phyloP scores from a whole-genome alignment of 2,329 filamentous ascomycete species.

The Venturia pyrina region DNA sequence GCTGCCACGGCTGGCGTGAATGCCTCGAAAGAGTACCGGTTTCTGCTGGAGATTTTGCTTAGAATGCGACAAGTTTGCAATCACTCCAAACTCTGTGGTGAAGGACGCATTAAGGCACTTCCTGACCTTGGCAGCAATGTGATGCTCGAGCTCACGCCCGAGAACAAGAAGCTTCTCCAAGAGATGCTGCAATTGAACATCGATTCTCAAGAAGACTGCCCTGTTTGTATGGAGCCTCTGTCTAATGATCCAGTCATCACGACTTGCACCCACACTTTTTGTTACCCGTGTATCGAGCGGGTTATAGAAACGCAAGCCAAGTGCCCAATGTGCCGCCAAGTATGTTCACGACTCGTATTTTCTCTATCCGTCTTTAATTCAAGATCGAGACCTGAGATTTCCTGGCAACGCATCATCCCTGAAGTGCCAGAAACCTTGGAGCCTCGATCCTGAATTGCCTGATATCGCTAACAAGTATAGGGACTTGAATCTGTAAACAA shows the following conservation, averaged over 20 bases:
- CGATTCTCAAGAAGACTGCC: conserved; percentile 72
- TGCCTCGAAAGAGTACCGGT: conserved; percentile 49
- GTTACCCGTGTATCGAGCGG: conserved; percentile 60
- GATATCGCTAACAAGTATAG: no score
- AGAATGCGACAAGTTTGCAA: conserved; percentile 80
- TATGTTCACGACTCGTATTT: no score
- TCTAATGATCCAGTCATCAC: conserved; percentile 65
- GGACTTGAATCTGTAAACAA: conserved; percentile 36
- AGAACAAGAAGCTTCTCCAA: conserved; percentile 64
- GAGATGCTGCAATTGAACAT: conserved; percentile 66
- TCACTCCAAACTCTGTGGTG: conserved; percentile 74
- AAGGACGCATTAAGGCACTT: conserved; percentile 59
- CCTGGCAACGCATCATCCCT: no score
- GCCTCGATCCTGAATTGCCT: no score
- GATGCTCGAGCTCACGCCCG: conserved; percentile 58
- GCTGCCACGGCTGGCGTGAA: conserved; percentile 16
- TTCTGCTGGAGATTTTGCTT: conserved; percentile 70
- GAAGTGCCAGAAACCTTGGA: no score
- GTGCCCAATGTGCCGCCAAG: conserved; percentile 54
- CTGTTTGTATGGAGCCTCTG: conserved; percentile 67
- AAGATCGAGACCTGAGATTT: background rate
- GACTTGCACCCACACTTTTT: conserved; percentile 74
- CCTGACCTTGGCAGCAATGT: conserved; percentile 58
- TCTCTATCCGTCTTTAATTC: no score
- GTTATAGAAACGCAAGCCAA: conserved; percentile 67